Evolutionary conservation across 1,284 basidiomycete species (phyloP).

Genomic region (Sutorius eximius): DNA sequence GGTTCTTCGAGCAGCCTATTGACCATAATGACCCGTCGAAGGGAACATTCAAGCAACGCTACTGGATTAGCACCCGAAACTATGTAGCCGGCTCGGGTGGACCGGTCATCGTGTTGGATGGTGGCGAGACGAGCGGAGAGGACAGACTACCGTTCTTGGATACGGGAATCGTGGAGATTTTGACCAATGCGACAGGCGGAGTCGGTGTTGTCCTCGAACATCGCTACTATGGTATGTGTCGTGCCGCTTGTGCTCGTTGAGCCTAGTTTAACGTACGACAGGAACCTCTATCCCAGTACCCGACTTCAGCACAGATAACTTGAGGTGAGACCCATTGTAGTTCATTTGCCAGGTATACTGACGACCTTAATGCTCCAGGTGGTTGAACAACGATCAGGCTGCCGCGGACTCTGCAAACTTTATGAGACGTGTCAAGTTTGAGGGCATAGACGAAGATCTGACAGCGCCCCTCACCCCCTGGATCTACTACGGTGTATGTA

Average conservation of each 20-base stretch:
- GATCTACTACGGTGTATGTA: conserved; percentile 90
- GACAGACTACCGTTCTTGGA: conserved; percentile 70
- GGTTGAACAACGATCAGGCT: conserved; percentile 87
- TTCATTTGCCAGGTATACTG: background rate
- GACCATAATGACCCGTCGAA: conserved; percentile 68
- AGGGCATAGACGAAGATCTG: conserved; percentile 68
- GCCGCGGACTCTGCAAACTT: conserved; percentile 93
- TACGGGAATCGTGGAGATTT: conserved; percentile 84
- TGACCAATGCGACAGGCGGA: conserved; percentile 81
- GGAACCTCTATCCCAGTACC: conserved; percentile 80
- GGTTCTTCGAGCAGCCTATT: conserved; percentile 81
- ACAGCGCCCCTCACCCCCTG: conserved; percentile 76
- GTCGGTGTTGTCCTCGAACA: conserved; percentile 91
- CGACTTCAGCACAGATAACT: conserved; percentile 78
- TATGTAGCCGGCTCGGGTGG: conserved; percentile 71
- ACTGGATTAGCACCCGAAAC: conserved; percentile 87
- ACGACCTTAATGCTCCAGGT: conserved; percentile 45
- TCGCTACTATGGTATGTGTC: conserved; percentile 70
- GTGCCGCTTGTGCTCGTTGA: conserved; percentile 7
- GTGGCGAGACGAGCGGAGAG: conserved; percentile 82
- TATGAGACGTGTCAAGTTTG: conserved; percentile 77
- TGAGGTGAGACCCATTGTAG: conserved; percentile 49
- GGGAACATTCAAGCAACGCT: conserved; percentile 70
- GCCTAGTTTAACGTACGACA: conserved; percentile 30
- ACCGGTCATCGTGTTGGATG: conserved; percentile 81